Evolutionary conservation across 164 flowering plant genomes (phyloP).

Genomic region (Amborella trichopoda): DNA sequence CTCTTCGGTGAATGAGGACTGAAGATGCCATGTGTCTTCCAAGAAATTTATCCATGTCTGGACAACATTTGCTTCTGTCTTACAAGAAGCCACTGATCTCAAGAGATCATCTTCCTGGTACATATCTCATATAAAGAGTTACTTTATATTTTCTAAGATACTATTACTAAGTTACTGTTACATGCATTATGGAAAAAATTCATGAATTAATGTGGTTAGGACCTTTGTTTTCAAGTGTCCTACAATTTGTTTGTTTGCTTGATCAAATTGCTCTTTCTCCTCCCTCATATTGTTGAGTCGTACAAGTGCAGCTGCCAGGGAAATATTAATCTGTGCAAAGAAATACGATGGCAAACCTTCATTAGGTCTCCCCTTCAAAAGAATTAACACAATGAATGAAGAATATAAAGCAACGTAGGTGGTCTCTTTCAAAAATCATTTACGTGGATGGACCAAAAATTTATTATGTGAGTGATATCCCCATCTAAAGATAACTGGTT

Average conservation of each 20-base stretch:
- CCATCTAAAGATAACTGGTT: too few species aligned
- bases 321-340: conserved; percentile 50
- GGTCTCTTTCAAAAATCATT: too few species aligned
- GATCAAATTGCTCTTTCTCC: conserved; percentile 83
- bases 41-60: conserved; percentile 88
- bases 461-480: too few species aligned
- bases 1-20: conserved; percentile 41
- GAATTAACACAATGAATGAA: too few species aligned
- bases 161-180: too few species aligned
- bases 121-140: too few species aligned
- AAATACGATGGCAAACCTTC: too few species aligned
- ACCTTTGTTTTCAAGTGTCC: conserved; percentile 66
- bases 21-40: conserved; percentile 91
- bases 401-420: too few species aligned
- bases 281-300: conserved; percentile 71
- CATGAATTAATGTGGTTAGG: not conserved
- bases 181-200: not conserved
- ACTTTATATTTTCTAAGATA: too few species aligned
- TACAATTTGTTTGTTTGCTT: conserved; percentile 70
- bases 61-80: conserved; percentile 66
- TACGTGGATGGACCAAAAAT: too few species aligned
- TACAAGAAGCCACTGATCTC: conserved; percentile 57
- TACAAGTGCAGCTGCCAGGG: conserved; percentile 44
- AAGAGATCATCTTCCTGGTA: conserved; percentile 93
- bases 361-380: too few species aligned